Evolutionary conservation across 768 basidiomycete species (phyloP), one percentile per base, ranked within the genome.

Genomic region (Russula brevipes): DNA sequence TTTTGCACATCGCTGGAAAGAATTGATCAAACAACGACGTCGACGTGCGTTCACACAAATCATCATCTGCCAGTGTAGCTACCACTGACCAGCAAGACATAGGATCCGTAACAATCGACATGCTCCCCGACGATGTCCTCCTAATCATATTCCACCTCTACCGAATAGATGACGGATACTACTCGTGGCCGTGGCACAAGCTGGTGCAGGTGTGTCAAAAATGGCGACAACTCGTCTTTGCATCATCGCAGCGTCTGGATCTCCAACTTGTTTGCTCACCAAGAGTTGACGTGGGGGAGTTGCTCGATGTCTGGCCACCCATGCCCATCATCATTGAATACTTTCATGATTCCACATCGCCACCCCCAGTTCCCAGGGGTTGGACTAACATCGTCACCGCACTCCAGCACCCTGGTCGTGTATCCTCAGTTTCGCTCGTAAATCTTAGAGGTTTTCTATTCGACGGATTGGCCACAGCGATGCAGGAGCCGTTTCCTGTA

Each of bases 131-230:
- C 35, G 55, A 54, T 9, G 50, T 67, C n/a, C 41, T 59, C 24
- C 36, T 68, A 4, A 45, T 53, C 36, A 59, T 66, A n/a, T 65
- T 65, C 53, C 30, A 54, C 7, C 56, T 31, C 60, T 63, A n/a
- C 45, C 46, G 38, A 8, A n/a, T 35, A 3, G 17, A 10, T 9
- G 24, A 6, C 16, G 4, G 1, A 8, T 6, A 42, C 3, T 7
- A 36, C 17, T 16, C 57, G 2, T 54, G 53, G 53, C 39, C 33
- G 39, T 63, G 61, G 61, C 44, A 35, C n/a, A 10, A 11, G 12
- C 30, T 63, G 14, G 44, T 30, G 5, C 56, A 63, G 10, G 50
- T 63, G 1, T 57, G 56, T 19, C 50, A 5, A 19, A 58, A 45
- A 53, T 63, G 62, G 62, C 36, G 62, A 33, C 8, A 4, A 16